Evolutionary conservation across 1,284 basidiomycete species (phyloP).

Genomic region (Malassezia japonica): DNA sequence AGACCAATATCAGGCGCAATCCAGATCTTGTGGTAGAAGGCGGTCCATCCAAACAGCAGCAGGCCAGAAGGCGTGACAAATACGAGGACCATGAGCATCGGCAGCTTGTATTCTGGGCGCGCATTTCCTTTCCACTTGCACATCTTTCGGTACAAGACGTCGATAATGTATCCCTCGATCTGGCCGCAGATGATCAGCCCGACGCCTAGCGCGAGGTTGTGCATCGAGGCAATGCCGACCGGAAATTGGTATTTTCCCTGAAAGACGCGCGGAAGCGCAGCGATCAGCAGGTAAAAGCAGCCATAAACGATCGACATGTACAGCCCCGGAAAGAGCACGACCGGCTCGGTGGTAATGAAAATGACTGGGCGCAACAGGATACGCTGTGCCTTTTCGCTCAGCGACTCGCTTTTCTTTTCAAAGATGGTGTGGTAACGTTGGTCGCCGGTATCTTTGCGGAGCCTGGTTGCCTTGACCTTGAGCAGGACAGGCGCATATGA

Average conservation of each 20-base stretch:
- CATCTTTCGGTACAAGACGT: conserved; percentile 55
- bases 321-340: conserved; percentile 51
- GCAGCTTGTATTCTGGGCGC: conserved; percentile 51
- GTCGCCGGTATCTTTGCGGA: conserved; percentile 38
- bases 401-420: conserved; percentile 24
- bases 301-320: conserved; percentile 51
- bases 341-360: conserved; percentile 52
- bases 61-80: conserved; percentile 56
- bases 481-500: conserved; percentile 61
- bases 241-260: conserved; percentile 50
- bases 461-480: conserved; percentile 36
- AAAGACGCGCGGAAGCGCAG: conserved; percentile 59
- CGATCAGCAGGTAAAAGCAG: conserved; percentile 56
- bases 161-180: conserved; percentile 56
- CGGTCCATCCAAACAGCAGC: conserved; percentile 61
- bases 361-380: conserved; percentile 53
- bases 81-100: conserved; percentile 57
- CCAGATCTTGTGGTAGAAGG: conserved; percentile 57
- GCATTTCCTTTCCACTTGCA: conserved; percentile 56
- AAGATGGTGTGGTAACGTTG: conserved; percentile 21
- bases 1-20: conserved; percentile 56
- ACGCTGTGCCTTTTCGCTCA: conserved; percentile 43
- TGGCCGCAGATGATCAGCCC: conserved; percentile 52
- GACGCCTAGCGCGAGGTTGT: conserved; percentile 57
- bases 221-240: conserved; percentile 55